Evolutionary conservation across 352 stramenopile genomes (phyloP).

Genomic region (Globisporangium splendens): DNA sequence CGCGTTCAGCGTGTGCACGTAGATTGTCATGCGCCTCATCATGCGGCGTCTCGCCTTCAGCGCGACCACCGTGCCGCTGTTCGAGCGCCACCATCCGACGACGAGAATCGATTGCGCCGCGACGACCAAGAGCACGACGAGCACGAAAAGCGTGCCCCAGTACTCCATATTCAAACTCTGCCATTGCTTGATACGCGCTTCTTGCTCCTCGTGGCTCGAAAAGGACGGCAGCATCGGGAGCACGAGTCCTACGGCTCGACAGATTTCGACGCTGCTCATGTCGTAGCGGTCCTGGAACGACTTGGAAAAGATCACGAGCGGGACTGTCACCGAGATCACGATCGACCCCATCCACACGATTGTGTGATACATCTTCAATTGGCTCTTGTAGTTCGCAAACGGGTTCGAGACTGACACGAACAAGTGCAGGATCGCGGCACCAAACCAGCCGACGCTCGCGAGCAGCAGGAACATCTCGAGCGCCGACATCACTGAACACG

Average conservation of each 20-base stretch:
- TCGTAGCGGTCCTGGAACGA: slow-evolving; percentile 30
- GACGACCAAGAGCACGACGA: slow-evolving; percentile 60
- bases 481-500: slow-evolving; percentile 32
- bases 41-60: slow-evolving; percentile 61
- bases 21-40: slow-evolving; percentile 74
- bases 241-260: slow-evolving; percentile 38
- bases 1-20: slow-evolving; percentile 64
- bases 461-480: slow-evolving; percentile 64
- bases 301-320: slow-evolving; percentile 38
- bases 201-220: slow-evolving; percentile 19
- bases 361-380: slow-evolving; percentile 53
- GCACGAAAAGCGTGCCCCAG: slow-evolving; percentile 50
- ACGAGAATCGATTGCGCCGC: slow-evolving; percentile 56
- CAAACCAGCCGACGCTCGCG: slow-evolving; percentile 64
- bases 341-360: slow-evolving; percentile 49
- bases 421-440: slow-evolving; percentile 61
- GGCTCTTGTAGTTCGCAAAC: slow-evolving; percentile 67
- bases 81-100: slow-evolving; percentile 73
- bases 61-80: slow-evolving; percentile 68
- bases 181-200: slow-evolving; percentile 41
- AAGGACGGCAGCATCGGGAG: slow-evolving; percentile 41
- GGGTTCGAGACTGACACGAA: slow-evolving; percentile 76
- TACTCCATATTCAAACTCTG: slow-evolving; percentile 54
- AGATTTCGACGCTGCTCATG: slow-evolving; percentile 47
- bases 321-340: slow-evolving; percentile 33